phyloP scores from a whole-genome alignment of 352 stramenopile genomes.

The Aphanomyces invadans region DNA sequence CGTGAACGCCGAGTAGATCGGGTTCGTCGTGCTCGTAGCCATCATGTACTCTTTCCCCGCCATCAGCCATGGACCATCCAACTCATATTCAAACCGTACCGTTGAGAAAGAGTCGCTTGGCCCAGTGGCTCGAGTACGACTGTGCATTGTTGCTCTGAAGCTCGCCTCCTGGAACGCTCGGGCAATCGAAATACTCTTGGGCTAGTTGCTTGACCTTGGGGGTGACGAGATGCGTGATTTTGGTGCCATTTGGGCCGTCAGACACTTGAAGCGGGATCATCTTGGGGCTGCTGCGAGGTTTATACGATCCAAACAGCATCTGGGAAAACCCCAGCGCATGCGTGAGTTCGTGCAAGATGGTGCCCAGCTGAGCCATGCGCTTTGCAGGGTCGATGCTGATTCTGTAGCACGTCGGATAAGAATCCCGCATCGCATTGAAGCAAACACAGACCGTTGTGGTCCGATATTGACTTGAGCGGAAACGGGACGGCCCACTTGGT shows the following conservation, averaged over 20 bases:
- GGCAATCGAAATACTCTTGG: slow-evolving; percentile 25
- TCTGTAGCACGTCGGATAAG: slow-evolving; percentile 44
- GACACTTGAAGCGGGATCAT: background rate
- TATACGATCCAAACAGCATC: slow-evolving; percentile 7
- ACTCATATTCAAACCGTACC: slow-evolving; percentile 8
- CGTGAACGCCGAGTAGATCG: slow-evolving; percentile 42
- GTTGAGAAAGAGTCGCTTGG: slow-evolving; percentile 70
- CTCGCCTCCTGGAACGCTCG: slow-evolving; percentile 14
- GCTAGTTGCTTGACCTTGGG: background rate
- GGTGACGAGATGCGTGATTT: slow-evolving; percentile 19
- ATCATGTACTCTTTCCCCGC: slow-evolving; percentile 55
- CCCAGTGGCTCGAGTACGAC: slow-evolving; percentile 70
- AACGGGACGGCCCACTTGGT: slow-evolving; percentile 59
- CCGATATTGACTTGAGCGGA: slow-evolving; percentile 27
- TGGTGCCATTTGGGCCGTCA: slow-evolving; percentile 5
- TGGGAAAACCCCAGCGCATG: slow-evolving; percentile 25
- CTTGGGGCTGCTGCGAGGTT: background rate
- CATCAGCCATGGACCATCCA: background rate
- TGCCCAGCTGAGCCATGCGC: background rate
- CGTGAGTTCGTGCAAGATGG: slow-evolving; percentile 26
- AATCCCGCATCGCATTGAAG: slow-evolving; percentile 54
- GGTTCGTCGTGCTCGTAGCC: slow-evolving; percentile 59
- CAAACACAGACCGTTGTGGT: slow-evolving; percentile 46
- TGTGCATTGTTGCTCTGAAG: slow-evolving; percentile 29
- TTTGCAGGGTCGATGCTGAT: slow-evolving; percentile 26